Evolutionary conservation across 495 filamentous ascomycete genomes (phyloP).

Genomic region (Annulohypoxylon maeteangense): DNA sequence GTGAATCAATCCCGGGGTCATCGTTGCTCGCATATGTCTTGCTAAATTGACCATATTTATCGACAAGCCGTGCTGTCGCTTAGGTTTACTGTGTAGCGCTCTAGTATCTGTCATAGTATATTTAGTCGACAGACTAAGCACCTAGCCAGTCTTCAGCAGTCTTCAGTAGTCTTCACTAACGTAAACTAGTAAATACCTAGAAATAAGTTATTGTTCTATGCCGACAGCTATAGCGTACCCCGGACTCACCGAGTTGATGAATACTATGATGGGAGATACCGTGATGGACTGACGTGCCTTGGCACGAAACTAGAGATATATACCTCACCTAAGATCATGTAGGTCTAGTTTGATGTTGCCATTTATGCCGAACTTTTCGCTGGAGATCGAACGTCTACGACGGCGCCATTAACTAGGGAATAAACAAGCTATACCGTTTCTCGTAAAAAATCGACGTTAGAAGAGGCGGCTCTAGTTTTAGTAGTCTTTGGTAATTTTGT

Average conservation of each 20-base stretch:
- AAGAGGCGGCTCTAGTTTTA: not conserved
- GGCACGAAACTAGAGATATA: not conserved
- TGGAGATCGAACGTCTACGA: not conserved
- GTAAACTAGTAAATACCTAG: slow-evolving; percentile 23
- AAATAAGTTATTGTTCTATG: slow-evolving; percentile 12
- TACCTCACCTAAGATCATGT: not conserved
- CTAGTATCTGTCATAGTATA: not conserved
- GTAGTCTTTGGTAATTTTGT: not conserved
- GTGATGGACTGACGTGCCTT: not conserved
- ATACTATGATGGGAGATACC: not conserved
- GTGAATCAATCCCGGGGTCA: slow-evolving; percentile 27
- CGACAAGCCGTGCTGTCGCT: slow-evolving; percentile 1
- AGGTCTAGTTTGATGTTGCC: not conserved
- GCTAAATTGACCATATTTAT: slow-evolving; percentile 10
- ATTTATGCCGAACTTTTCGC: not conserved
- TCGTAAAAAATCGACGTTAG: not conserved
- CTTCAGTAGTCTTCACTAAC: slow-evolving; percentile 21
- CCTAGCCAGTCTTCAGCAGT: slow-evolving; percentile 6
- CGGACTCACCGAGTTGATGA: slow-evolving; percentile 6
- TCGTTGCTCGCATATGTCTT: not conserved
- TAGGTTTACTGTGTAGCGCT: slow-evolving; percentile 6
- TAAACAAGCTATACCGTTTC: not conserved
- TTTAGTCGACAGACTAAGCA: not conserved
- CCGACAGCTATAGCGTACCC: slow-evolving; percentile 14
- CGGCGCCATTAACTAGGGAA: not conserved